A percentile compares a stretch with the other conserved stretches of the same genome.
Evolutionary conservation across 352 stramenopile genomes (phyloP).

Genomic region (Phytophthora foliorum): DNA sequence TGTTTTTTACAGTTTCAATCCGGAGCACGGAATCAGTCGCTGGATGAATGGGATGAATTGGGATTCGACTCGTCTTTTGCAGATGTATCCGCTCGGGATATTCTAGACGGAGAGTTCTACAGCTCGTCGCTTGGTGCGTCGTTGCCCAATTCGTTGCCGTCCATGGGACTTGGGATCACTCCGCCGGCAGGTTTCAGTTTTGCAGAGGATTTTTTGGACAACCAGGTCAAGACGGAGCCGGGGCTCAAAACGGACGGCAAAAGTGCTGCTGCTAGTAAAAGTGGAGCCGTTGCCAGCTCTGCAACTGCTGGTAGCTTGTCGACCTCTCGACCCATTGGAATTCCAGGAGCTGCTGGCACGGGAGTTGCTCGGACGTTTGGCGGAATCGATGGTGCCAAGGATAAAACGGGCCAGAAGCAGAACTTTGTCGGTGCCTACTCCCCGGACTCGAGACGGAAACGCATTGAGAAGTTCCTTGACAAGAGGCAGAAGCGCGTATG

Average conservation of each 20-base stretch:
- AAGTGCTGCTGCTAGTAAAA: constrained; percentile 22
- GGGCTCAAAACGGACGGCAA: constrained; percentile 53
- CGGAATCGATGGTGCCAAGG: constrained; percentile 48
- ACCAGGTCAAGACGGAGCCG: constrained; percentile 67
- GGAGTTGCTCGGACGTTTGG: constrained; percentile 53
- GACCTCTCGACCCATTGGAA: constrained; percentile 84
- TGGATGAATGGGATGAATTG: constrained; percentile 90
- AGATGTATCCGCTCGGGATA: constrained; percentile 79
- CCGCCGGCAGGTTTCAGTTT: constrained; percentile 87
- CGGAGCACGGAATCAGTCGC: constrained; percentile 69
- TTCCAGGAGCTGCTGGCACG: constrained; percentile 64
- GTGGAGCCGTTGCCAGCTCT: constrained; percentile 14
- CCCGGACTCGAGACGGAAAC: constrained; percentile 92
- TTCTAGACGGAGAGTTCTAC: constrained; percentile 87
- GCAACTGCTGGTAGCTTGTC: constrained; percentile 48
- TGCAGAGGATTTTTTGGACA: constrained; percentile 88
- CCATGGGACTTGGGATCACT: constrained; percentile 89
- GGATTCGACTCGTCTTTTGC: constrained; percentile 87
- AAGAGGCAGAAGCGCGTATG: constrained; percentile 97
- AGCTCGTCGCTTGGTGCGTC: constrained; percentile 85
- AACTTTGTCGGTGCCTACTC: constrained; percentile 96
- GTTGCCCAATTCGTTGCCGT: constrained; percentile 86
- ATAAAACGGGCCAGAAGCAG: constrained; percentile 75
- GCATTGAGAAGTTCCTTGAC: constrained; percentile 95
- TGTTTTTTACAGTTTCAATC: constrained; percentile 56